phyloP scores from a whole-genome alignment of 1,139 yeast species.

The Pichia sp. region DNA sequence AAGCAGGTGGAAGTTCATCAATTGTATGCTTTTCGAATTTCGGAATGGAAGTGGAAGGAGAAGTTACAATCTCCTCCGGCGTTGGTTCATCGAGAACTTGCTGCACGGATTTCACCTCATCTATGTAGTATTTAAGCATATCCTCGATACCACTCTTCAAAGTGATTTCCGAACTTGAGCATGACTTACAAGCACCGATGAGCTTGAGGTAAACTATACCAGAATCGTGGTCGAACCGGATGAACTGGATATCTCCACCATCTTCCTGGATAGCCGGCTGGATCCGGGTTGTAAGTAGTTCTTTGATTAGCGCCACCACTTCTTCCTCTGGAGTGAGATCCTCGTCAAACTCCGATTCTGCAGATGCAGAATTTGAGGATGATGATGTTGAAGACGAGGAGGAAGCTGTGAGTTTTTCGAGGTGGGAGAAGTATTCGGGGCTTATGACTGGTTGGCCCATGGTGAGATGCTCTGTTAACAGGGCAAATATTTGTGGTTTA shows the following conservation, averaged over 20 bases:
- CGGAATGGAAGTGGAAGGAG: no score
- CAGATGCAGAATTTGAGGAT: neutral
- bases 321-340: conserved; percentile 62
- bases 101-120: conserved; percentile 66
- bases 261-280: conserved; percentile 91
- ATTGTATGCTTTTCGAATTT: conserved; percentile 14
- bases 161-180: conserved; percentile 70
- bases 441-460: conserved; percentile 61
- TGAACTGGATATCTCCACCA: conserved; percentile 78
- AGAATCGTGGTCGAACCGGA: conserved; percentile 50
- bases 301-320: conserved; percentile 86
- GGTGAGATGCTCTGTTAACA: conserved; percentile 75
- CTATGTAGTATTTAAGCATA: conserved; percentile 74
- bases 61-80: neutral
- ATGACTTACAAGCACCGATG: conserved; percentile 75
- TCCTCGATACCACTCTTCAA: conserved; percentile 76
- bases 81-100: conserved; percentile 37
- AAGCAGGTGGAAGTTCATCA: conserved; percentile 34
- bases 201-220: conserved; percentile 63
- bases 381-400: neutral
- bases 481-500: conserved; percentile 83
- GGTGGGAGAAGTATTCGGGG: conserved; percentile 28
- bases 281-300: conserved; percentile 85
- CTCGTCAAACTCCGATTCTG: conserved; percentile 30
- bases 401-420: conserved; percentile 11